Conservation (phyloP, 108 stramenopile species). For the Discostella stelligeroides region DNA sequence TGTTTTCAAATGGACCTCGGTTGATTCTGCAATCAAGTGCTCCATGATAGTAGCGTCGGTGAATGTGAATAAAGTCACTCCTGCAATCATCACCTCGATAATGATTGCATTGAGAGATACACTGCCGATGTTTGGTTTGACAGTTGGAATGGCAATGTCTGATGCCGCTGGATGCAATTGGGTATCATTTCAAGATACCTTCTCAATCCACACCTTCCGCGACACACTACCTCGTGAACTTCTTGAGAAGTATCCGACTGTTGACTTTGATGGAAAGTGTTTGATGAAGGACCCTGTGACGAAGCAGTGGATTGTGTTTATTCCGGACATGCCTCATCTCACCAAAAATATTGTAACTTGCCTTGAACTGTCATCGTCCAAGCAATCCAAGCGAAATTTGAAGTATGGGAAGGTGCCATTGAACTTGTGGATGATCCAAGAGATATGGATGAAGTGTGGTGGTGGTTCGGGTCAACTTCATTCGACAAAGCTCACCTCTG, state of each 20-base stretch:
- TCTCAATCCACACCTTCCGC: background rate
- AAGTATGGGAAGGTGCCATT: conserved; percentile 1
- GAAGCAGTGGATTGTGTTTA: background rate
- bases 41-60: conserved; percentile 3
- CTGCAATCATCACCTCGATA: background rate
- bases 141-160: background rate
- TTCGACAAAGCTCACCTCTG: conserved; percentile 3
- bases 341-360: no score
- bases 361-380: conserved; percentile 5
- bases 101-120: background rate
- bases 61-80: no score
- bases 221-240: background rate
- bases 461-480: conserved; percentile 1
- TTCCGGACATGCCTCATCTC: conserved; percentile 19
- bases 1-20: conserved; percentile 8
- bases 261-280: conserved; percentile 17
- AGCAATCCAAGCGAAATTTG: conserved; percentile 10
- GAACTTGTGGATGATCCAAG: conserved; percentile 1
- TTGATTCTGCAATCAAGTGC: conserved; percentile 3
- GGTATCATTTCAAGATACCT: background rate
- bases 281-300: background rate
- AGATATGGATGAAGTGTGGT: background rate
- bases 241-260: background rate
- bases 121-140: background rate
- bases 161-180: conserved; percentile 6